Evolutionary conservation across 441 rosid species (phyloP).

Genomic region (Mallotus repandus): DNA sequence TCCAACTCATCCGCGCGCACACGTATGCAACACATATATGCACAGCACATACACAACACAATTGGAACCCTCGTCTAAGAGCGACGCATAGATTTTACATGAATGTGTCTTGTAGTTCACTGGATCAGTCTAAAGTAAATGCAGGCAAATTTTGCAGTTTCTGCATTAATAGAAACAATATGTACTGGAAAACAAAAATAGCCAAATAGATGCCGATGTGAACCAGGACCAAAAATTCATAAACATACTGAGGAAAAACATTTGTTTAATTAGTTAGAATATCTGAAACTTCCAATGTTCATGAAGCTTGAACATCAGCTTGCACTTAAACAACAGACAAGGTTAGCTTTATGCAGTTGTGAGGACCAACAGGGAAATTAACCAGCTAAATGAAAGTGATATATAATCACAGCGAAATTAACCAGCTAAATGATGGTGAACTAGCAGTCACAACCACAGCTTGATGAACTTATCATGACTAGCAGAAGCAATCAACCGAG

Average conservation of each 20-base stretch:
- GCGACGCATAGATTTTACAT: no score
- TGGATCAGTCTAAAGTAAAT: no score
- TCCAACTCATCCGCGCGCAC: no score
- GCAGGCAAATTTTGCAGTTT: no score
- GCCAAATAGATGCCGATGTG: background rate
- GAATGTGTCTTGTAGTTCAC: no score
- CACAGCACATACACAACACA: no score
- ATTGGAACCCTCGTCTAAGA: no score
- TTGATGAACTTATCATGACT: constrained; percentile 80
- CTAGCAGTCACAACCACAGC: constrained; percentile 48
- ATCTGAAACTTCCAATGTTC: background rate
- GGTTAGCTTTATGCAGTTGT: constrained; percentile 30
- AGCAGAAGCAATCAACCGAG: constrained; percentile 81
- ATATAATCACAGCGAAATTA: constrained; percentile 1
- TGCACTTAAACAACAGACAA: background rate
- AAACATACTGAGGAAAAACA: background rate
- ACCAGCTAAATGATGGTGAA: background rate
- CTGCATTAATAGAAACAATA: no score
- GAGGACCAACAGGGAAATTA: constrained; percentile 13
- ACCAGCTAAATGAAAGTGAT: constrained; percentile 16
- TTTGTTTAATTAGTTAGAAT: background rate
- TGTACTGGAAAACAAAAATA: background rate
- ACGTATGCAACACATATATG: no score
- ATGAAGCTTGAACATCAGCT: constrained; percentile 14
- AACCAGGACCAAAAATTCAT: background rate